A percentile compares a stretch with the other conserved stretches of the same genome.
phyloP scores from a whole-genome alignment of 441 rosid genomes.

The Adansonia grandidieri region DNA sequence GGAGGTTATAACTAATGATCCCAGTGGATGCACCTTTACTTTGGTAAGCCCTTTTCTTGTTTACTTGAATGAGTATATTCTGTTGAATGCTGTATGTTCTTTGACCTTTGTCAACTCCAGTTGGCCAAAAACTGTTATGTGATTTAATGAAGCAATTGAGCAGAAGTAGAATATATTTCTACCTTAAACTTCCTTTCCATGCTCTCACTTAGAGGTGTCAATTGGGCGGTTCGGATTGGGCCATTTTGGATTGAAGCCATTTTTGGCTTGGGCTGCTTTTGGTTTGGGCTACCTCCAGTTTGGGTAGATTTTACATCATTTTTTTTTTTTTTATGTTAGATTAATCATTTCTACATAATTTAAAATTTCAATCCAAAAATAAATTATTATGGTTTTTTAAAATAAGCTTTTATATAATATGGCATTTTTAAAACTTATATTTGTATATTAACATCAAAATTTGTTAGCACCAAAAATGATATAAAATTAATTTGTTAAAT shows the following conservation, averaged over 20 bases:
- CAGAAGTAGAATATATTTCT: conserved; percentile 17
- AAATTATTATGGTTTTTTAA: neutral
- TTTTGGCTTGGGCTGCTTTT: neutral
- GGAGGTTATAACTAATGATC: conserved; percentile 94
- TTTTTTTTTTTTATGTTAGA: neutral
- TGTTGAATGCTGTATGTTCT: conserved; percentile 18
- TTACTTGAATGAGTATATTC: conserved; percentile 3
- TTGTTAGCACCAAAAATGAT: neutral
- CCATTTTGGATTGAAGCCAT: neutral
- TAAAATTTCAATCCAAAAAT: neutral
- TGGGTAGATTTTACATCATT: neutral
- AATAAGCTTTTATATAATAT: conserved; percentile 1
- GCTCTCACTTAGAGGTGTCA: neutral
- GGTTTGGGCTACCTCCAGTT: neutral
- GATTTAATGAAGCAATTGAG: conserved; percentile 21
- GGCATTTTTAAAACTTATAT: neutral
- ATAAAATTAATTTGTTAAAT: neutral
- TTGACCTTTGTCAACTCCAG: conserved; percentile 6
- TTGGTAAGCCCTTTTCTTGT: conserved; percentile 55
- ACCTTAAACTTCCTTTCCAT: conserved; percentile 1
- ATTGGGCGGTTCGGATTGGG: neutral
- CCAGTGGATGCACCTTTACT: conserved; percentile 97
- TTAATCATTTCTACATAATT: neutral
- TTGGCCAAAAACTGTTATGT: neutral
- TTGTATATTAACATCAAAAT: neutral